Evolutionary conservation across 2,329 filamentous ascomycete species (phyloP).

Genomic region (Cytospora mali): DNA sequence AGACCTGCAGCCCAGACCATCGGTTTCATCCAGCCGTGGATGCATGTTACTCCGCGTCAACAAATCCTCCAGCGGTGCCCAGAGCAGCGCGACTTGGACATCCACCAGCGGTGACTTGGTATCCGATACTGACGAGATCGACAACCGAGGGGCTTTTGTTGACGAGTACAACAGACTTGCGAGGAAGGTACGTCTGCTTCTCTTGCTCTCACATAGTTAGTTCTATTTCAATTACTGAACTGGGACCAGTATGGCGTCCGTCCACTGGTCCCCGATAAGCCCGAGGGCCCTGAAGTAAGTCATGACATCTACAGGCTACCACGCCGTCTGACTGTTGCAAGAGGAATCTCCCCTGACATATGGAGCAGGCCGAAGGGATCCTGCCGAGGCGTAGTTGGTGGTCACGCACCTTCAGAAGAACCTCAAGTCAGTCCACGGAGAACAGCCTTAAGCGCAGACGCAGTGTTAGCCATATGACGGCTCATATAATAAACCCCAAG

Average conservation of each 20-base stretch:
- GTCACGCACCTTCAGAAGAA: slow-evolving; percentile 34
- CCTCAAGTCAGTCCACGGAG: slow-evolving; percentile 35
- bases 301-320: not conserved
- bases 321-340: not conserved
- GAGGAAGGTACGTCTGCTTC: slow-evolving; percentile 48
- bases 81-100: slow-evolving; percentile 59
- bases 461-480: slow-evolving; percentile 59
- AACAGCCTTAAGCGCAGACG: slow-evolving; percentile 47
- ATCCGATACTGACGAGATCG: slow-evolving; percentile 53
- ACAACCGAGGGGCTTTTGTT: slow-evolving; percentile 52
- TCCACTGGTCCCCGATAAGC: slow-evolving; percentile 41
- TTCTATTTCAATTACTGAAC: slow-evolving; percentile 14
- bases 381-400: slow-evolving; percentile 32
- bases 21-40: slow-evolving; percentile 21
- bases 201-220: not conserved
- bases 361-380: slow-evolving; percentile 3
- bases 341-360: slow-evolving; percentile 3
- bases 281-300: slow-evolving; percentile 40
- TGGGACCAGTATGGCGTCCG: slow-evolving; percentile 56
- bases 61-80: slow-evolving; percentile 27
- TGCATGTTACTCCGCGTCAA: slow-evolving; percentile 19
- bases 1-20: slow-evolving; percentile 27
- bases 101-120: slow-evolving; percentile 55
- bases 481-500: slow-evolving; percentile 46
- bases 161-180: slow-evolving; percentile 64